Evolutionary conservation across 2,329 filamentous ascomycete genomes (phyloP).

Genomic region (Decorospora gaudefroyi): DNA sequence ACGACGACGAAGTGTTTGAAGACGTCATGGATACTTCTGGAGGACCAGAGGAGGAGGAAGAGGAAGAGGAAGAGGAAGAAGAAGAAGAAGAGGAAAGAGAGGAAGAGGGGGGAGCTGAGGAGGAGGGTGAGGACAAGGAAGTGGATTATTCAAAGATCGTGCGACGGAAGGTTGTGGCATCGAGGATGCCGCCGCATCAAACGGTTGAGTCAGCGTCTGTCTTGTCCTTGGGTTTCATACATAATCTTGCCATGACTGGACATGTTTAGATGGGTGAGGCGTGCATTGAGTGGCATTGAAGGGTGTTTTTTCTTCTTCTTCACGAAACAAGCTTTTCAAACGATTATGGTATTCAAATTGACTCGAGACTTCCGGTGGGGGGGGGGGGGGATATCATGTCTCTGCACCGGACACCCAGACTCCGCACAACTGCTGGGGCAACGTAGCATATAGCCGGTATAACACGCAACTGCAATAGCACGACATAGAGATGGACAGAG

Average conservation of each 20-base stretch:
- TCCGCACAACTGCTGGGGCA: no score
- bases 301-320: no score
- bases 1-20: slow-evolving; percentile 27
- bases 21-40: slow-evolving; percentile 25
- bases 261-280: slow-evolving; percentile 9
- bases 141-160: slow-evolving; percentile 11
- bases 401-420: no score
- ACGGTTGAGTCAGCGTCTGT: slow-evolving; percentile 25
- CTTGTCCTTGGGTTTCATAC: slow-evolving; percentile 28
- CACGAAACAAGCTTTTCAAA: no score
- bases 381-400: slow-evolving; percentile 14
- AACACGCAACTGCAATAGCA: no score
- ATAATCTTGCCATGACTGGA: slow-evolving; percentile 33
- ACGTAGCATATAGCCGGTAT: no score
- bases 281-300: slow-evolving; percentile 7
- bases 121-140: slow-evolving; percentile 5
- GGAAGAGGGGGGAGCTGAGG: slow-evolving; percentile 3
- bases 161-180: slow-evolving; percentile 6
- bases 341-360: no score
- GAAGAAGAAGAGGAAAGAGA: slow-evolving; percentile 5
- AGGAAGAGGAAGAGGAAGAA: background rate
- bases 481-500: no score
- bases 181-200: slow-evolving; percentile 16
- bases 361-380: no score
- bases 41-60: slow-evolving; percentile 6